Conservation (phyloP, 331 rosid genomes). For the Cucumis variabilis region DNA sequence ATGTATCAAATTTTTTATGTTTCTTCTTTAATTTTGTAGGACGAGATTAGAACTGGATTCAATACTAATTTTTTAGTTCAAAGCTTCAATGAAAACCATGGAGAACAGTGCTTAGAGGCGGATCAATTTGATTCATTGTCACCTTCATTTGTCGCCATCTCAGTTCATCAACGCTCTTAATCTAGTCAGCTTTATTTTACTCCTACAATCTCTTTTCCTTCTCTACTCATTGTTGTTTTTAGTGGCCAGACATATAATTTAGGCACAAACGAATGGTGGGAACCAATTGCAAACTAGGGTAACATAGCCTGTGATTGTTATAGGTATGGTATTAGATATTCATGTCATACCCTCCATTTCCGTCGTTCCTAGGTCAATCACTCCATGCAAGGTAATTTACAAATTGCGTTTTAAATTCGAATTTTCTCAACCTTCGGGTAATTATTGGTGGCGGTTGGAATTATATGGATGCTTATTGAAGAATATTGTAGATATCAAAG, state of each 20-base stretch:
- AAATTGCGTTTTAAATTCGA: background rate
- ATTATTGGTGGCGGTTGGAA: background rate
- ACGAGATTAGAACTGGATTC: background rate
- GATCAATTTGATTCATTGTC: conserved; percentile 44
- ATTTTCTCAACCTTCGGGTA: background rate
- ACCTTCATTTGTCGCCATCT: conserved; percentile 30
- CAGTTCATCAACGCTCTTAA: conserved; percentile 31
- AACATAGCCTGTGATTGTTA: conserved; percentile 68
- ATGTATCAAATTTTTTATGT: too few relatives aligned
- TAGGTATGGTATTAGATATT: conserved; percentile 94
- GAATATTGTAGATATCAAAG: background rate
- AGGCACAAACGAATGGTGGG: conserved; percentile 43
- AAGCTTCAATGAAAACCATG: conserved; percentile 26
- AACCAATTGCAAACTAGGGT: conserved; percentile 38
- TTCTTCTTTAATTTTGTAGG: background rate
- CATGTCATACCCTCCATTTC: conserved; percentile 73
- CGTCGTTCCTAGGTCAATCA: conserved; percentile 72
- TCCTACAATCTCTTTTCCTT: background rate
- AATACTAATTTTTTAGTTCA: background rate
- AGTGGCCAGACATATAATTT: background rate
- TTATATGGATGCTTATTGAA: background rate
- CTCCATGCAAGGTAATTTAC: conserved; percentile 79
- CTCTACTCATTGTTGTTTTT: background rate
- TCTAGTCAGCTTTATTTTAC: conserved; percentile 33
- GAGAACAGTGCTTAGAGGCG: conserved; percentile 46